Percentiles rank a stretch among this genome's conserved stretches.
phyloP scores from a whole-genome alignment of 306 rosid genomes.

The Lagenaria siceraria region DNA sequence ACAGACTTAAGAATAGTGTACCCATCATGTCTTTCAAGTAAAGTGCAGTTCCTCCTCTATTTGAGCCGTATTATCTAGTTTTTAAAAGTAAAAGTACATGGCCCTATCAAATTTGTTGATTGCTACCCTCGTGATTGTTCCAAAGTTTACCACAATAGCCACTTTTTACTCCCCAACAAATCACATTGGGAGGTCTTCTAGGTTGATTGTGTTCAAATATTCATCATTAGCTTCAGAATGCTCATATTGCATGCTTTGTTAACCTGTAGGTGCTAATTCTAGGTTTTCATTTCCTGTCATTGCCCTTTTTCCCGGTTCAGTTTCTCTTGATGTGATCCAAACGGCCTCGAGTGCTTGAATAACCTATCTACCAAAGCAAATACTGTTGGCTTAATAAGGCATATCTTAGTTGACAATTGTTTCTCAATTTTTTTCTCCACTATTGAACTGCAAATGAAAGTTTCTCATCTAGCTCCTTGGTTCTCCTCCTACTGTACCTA shows the following conservation, averaged over 20 bases:
- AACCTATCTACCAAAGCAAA: not conserved
- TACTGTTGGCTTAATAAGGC: not conserved
- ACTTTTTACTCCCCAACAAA: not conserved
- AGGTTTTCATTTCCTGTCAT: conserved; percentile 6
- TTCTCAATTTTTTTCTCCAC: not conserved
- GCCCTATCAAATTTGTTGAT: not conserved
- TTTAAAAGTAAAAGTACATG: not conserved
- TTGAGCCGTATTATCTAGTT: not conserved
- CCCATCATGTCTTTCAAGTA: not conserved
- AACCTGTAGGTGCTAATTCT: not conserved
- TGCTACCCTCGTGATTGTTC: not conserved
- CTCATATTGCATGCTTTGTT: not conserved
- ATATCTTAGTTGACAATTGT: no score
- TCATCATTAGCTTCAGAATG: not conserved
- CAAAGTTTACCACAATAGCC: not conserved
- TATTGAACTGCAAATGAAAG: not conserved
- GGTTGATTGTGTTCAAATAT: not conserved
- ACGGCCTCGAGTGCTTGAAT: not conserved
- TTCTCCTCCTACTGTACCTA: not conserved
- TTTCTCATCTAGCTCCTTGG: not conserved
- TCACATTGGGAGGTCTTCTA: not conserved
- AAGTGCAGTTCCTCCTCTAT: not conserved
- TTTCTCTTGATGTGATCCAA: conserved; percentile 10
- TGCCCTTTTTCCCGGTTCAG: not conserved
- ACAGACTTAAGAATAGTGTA: not conserved